These are phyloP conservation scores for Boletus edulis DNA, from an alignment of 768 basidiomycete species.

Conservation along the genomic window DNA sequence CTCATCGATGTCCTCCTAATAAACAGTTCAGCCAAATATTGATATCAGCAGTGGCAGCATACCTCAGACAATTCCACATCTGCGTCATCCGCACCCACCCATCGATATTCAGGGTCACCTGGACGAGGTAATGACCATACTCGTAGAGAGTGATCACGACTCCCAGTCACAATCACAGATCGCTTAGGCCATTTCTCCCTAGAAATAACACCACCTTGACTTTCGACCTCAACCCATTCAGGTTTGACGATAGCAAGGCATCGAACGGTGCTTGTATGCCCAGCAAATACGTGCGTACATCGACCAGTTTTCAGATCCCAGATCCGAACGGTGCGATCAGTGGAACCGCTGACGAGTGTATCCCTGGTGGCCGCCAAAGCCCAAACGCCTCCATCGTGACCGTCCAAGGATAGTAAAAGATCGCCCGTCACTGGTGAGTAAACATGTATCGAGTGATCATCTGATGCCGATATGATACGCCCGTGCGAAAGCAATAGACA, in stretches of 20 bases:
- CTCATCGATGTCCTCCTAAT: slow-evolving; percentile 60
- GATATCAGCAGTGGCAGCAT: slow-evolving; percentile 8
- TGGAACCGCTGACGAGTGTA: slow-evolving; percentile 87
- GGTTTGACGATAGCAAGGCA: slow-evolving; percentile 96
- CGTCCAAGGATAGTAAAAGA: slow-evolving; percentile 70
- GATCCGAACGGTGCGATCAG: slow-evolving; percentile 89
- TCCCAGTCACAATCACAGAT: slow-evolving; percentile 71
- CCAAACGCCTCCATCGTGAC: slow-evolving; percentile 97
- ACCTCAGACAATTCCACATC: slow-evolving; percentile 59
- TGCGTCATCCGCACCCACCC: slow-evolving; percentile 57
- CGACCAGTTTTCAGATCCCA: slow-evolving; percentile 81
- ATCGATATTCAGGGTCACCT: slow-evolving; percentile 73
- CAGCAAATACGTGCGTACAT: slow-evolving; percentile 92
- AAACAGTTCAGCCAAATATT: slow-evolving; percentile 8
- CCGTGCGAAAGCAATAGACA: slow-evolving; percentile 93
- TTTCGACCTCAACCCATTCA: slow-evolving; percentile 75
- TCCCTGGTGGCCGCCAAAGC: slow-evolving; percentile 89
- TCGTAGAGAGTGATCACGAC: slow-evolving; percentile 62
- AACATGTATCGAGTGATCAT: slow-evolving; percentile 95
- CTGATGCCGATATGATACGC: slow-evolving; percentile 95
- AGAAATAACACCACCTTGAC: slow-evolving; percentile 55
- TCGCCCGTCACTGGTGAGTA: slow-evolving; percentile 86
- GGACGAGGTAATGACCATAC: slow-evolving; percentile 69
- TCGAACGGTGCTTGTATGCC: slow-evolving; percentile 94
- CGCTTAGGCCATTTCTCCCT: slow-evolving; percentile 75